Conservation (phyloP, 306 rosid species). For the Trifolium subterraneum region DNA sequence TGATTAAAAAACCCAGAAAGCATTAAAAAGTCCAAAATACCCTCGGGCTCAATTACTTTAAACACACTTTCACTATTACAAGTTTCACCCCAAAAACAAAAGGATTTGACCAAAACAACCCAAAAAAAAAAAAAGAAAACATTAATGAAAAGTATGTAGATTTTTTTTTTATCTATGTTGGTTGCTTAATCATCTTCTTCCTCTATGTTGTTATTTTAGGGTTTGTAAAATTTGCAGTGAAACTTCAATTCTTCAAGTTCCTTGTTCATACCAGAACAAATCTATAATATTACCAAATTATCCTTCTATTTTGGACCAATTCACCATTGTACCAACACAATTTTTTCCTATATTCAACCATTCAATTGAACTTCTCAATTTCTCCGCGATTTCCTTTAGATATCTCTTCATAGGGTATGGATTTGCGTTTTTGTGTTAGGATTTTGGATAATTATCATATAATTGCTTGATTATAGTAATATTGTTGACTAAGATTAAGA, state of each 20-base stretch:
- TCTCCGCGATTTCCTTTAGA: constrained; percentile 37
- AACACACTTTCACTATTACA: constrained; percentile 13
- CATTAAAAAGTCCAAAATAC: neutral
- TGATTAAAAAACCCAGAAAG: constrained; percentile 3
- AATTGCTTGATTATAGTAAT: constrained; percentile 36
- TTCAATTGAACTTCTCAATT: constrained; percentile 34
- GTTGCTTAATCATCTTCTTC: constrained; percentile 46
- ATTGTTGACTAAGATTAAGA: constrained; percentile 28
- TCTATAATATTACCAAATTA: constrained; percentile 7
- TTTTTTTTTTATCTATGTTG: constrained; percentile 36
- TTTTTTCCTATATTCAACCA: constrained; percentile 17
- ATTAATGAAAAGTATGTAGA: constrained; percentile 42
- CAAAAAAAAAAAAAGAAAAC: constrained; percentile 1
- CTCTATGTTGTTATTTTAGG: constrained; percentile 43
- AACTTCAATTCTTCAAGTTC: constrained; percentile 40
- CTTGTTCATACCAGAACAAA: constrained; percentile 32
- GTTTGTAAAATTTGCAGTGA: constrained; percentile 40
- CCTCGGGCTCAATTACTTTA: constrained; percentile 43
- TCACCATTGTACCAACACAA: constrained; percentile 31
- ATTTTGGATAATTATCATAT: constrained; percentile 25
- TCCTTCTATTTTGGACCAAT: constrained; percentile 14
- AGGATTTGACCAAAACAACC: constrained; percentile 30
- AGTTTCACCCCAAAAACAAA: constrained; percentile 1
- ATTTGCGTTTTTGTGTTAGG: constrained; percentile 25
- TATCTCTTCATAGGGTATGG: constrained; percentile 40